These are phyloP conservation scores for Elsinoe perseae DNA, from an alignment of 2,329 filamentous ascomycete species.

Conservation along the genomic window DNA sequence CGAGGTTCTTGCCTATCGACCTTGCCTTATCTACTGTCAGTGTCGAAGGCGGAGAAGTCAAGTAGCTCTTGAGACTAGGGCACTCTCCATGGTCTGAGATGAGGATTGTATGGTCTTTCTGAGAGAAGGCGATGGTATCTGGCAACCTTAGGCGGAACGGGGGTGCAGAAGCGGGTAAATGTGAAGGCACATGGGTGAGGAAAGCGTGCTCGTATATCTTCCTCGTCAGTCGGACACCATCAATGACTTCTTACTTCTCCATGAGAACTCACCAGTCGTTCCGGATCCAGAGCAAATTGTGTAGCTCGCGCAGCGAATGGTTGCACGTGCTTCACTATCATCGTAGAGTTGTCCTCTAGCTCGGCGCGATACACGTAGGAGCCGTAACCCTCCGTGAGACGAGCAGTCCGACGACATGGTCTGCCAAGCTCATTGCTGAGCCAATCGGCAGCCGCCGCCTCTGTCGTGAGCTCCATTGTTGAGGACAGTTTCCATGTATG, in stretches of 20 bases:
- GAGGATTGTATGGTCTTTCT: conserved; percentile 4
- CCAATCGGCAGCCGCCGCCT: background rate
- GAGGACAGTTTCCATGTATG: too few relatives aligned
- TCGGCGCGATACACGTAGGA: background rate
- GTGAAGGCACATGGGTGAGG: background rate
- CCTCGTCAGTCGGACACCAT: background rate
- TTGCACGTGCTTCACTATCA: conserved; percentile 6
- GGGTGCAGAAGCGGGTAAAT: background rate
- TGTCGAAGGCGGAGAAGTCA: background rate
- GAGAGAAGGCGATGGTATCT: background rate
- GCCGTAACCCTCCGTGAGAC: background rate
- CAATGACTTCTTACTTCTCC: background rate
- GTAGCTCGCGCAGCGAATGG: background rate
- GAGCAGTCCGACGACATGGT: background rate
- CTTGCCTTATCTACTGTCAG: background rate
- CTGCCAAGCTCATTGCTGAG: background rate
- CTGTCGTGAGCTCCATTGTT: background rate
- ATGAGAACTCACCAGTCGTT: background rate
- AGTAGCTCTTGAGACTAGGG: conserved; percentile 3
- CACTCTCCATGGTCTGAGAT: background rate
- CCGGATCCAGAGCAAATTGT: background rate
- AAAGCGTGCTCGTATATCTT: background rate
- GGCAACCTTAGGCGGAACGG: background rate
- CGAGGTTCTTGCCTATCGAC: background rate
- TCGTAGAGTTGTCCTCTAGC: background rate